Evolutionary conservation across 2,329 filamentous ascomycete genomes (phyloP), one percentile per base, ranked within the genome.

Genomic region (Trichoderma endophyticum): DNA sequence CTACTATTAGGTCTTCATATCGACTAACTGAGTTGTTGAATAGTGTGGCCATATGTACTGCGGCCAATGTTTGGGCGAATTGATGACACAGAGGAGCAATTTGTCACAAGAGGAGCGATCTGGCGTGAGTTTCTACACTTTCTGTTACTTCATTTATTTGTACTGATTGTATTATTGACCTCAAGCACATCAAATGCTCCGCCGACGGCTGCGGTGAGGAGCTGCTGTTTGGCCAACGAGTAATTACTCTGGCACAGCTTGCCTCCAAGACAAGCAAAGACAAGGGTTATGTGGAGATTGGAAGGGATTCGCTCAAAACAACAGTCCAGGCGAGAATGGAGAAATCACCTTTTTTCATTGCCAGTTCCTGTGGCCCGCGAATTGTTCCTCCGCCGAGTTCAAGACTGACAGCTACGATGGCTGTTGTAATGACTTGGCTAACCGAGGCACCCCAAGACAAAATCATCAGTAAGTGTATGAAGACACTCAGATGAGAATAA

Each of bases 41-140:
- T 15, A 82, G 81, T 83, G 82, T 34, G 73, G 74, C 0, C 82
- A 84, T 57, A 32, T 78, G 1, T 81, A 79, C 54, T 83, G 82
- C 71, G 2, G 3, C 0, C 1, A 4, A 0, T 83, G 81, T 36
- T 61, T 80, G 1, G 1, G 15, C 1, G 26, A 21, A n/a, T 7
- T 1, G 56, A 21, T 59, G 30, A 36, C 1, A 6, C 34, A 8
- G 36, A 21, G 11, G 6, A 51, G 36, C 28, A 70, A 15, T 9
- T 4, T 54, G n/a, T 1, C 43, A 6, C 26, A 59, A 26, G 28
- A 6, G 3, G 48, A 30, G 48, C 54, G 15, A n/a, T 21, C 18
- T 1, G 26, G 24, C 6, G 61, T 64, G 26, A 60, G 39, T 24
- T 1, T 30, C 1, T 18, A 5, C 11, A 1, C 21, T 21, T 21